Evolutionary conservation across 495 filamentous ascomycete species (phyloP).

Genomic region (Aspergillus egyptiacus): DNA sequence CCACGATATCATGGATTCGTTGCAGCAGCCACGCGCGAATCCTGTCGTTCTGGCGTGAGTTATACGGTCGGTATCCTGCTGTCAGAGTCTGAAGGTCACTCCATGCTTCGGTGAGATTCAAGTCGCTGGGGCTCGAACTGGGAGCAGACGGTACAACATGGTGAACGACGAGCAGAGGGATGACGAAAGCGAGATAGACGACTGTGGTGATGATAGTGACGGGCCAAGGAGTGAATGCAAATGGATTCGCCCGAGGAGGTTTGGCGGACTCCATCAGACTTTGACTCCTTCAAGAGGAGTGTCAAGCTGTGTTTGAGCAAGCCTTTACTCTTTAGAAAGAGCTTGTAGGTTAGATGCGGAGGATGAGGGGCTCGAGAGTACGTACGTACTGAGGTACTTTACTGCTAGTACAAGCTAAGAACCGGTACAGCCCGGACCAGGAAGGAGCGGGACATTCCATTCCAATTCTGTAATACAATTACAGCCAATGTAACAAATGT

Average conservation of each 20-base stretch:
- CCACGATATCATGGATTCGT: conserved; percentile 63
- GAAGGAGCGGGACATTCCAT: no score
- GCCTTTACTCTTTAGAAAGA: background rate
- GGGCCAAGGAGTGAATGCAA: conserved; percentile 59
- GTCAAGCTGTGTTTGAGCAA: conserved; percentile 1
- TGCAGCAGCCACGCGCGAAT: conserved; percentile 70
- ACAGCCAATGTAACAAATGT: no score
- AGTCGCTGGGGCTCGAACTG: conserved; percentile 49
- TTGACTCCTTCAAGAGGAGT: conserved; percentile 12
- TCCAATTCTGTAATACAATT: no score
- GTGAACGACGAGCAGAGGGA: conserved; percentile 67
- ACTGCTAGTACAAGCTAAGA: no score
- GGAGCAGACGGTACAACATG: conserved; percentile 68
- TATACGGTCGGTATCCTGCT: conserved; percentile 80
- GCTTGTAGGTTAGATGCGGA: conserved; percentile 11
- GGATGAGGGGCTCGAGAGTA: background rate
- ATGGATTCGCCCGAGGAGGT: conserved; percentile 40
- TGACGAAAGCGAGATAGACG: conserved; percentile 63
- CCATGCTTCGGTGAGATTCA: conserved; percentile 84
- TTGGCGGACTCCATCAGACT: conserved; percentile 28
- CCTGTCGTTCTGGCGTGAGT: conserved; percentile 74
- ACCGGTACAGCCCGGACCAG: no score
- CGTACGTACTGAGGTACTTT: background rate
- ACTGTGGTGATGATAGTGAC: conserved; percentile 67
- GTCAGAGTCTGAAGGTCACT: conserved; percentile 69